These are phyloP conservation scores for Fraxinus sp. DNA, from an alignment of 305 asterid species.

Conservation along the genomic window DNA sequence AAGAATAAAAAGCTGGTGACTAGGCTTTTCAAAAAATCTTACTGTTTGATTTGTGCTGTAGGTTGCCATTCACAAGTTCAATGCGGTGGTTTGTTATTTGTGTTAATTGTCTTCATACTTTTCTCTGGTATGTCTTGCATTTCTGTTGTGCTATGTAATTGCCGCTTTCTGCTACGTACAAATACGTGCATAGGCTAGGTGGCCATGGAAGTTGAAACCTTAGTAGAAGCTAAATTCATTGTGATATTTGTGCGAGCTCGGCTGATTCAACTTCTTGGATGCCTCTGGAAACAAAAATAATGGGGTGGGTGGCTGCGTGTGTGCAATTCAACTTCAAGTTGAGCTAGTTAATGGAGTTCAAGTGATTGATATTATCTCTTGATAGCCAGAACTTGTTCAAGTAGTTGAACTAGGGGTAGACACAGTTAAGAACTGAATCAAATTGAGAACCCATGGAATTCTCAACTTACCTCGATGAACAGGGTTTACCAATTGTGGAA, in stretches of 20 bases:
- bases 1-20: background rate
- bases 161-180: background rate
- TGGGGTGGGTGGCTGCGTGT: background rate
- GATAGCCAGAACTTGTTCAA: background rate
- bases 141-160: background rate
- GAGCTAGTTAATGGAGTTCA: background rate
- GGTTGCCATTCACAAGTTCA: background rate
- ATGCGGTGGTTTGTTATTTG: background rate
- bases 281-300: background rate
- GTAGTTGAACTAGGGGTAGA: background rate
- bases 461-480: too few relatives aligned
- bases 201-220: background rate
- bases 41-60: background rate
- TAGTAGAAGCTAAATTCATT: background rate
- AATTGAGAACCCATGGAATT: background rate
- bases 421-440: background rate
- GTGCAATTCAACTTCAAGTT: background rate
- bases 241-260: background rate
- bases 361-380: background rate
- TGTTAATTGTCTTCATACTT: background rate
- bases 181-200: background rate
- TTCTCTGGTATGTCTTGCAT: background rate
- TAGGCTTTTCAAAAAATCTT: background rate
- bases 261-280: background rate
- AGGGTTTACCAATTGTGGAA: background rate